Evolutionary conservation across 2,329 filamentous ascomycete species (phyloP), one percentile per base, ranked within the genome.

Genomic region (Diaporthe ilicicola): DNA sequence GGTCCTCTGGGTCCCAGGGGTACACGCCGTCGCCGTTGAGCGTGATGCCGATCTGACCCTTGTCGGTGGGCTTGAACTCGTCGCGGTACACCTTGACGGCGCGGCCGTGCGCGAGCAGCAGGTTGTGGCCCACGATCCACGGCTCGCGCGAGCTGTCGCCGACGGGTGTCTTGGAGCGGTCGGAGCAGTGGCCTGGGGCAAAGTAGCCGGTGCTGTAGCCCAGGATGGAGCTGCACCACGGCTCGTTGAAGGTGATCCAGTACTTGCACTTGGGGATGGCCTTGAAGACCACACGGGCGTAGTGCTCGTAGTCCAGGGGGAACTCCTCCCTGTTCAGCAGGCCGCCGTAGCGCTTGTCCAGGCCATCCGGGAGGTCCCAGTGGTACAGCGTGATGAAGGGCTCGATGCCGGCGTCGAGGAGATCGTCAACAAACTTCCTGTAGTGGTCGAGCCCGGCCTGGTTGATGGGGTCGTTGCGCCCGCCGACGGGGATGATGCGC

Each of bases 181-280:
- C 91, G 75, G 92, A 94, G 8, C 91, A 93, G 78, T 89, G 91
- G n/a, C 94, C 94, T 0, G 94, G 94, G 13, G 94, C 94, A 78
- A 95, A 94, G 73, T 90, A 84, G 34, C 94, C 94, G 51, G 88
- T 89, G 78, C 88, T 92, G 82, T 95, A 96, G 44, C 94, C 94
- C 51, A 96, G 87, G 73, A 96, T 91, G 66, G 92, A 90, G 74
- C 90, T 93, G 82, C 93, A 97, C 90, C 93, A 96, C 4, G 94
- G 94, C 84, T 97, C 94, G 80, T 96, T 96, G 84, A 95, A 94
- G 32, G 93, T 96, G 80, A 95, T 93, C 94, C 94, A 97, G 82
- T 93, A 87, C 84, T 94, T 94, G 77, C 94, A 93, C 81, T 91
- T 92, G 67, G 90, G 88, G 61, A 97, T 86, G 1, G 90, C 89